Evolutionary conservation across 352 stramenopile species (phyloP).

Genomic region (Phytopythium kandeliae): DNA sequence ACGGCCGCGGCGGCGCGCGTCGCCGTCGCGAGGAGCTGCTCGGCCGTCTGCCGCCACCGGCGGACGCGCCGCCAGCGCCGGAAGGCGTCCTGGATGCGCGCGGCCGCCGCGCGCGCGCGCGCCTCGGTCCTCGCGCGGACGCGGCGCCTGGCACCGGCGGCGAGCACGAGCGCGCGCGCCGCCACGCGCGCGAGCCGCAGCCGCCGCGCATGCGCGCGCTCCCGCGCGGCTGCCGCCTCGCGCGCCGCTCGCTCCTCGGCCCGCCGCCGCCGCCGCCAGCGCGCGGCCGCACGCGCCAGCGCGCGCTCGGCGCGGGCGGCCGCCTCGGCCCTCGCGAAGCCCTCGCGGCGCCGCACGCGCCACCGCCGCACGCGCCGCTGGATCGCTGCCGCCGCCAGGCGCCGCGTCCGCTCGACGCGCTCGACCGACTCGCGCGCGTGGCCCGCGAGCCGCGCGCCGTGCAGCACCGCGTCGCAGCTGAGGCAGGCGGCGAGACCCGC

Average conservation of each 20-base stretch:
- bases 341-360: not conserved
- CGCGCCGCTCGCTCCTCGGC: not conserved
- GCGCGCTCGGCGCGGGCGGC: not conserved
- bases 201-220: too few relatives aligned
- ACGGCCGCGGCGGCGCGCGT: not conserved
- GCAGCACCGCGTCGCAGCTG: conserved; percentile 15
- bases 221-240: not conserved
- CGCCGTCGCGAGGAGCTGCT: conserved; percentile 2
- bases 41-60: not conserved
- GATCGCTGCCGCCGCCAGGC: not conserved
- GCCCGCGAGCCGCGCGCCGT: not conserved
- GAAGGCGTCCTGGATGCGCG: not conserved
- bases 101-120: not conserved
- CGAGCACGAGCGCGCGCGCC: not conserved
- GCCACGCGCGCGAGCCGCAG: not conserved
- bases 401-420: not conserved
- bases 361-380: not conserved
- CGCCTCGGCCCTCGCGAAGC: not conserved
- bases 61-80: not conserved
- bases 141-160: not conserved
- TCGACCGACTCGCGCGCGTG: conserved; percentile 2
- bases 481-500: conserved; percentile 18
- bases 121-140: not conserved
- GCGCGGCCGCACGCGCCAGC: not conserved
- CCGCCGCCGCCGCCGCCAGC: not conserved